Evolutionary conservation across 352 stramenopile species (phyloP).

Genomic region (Globisporangium cylindrosporum): DNA sequence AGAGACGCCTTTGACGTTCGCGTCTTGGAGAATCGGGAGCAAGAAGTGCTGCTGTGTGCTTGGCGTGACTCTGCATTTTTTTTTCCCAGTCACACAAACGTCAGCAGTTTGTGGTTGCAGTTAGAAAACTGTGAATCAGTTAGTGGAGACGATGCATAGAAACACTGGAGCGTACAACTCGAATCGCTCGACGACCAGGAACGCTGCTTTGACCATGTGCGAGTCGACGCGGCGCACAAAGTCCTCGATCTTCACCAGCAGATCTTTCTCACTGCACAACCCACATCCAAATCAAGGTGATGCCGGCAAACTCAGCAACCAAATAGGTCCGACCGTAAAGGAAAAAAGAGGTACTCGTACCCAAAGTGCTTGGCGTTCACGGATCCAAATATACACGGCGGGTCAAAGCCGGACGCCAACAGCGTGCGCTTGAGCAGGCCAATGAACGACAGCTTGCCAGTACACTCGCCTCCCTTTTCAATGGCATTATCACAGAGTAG

Average conservation of each 20-base stretch:
- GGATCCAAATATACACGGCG: slow-evolving; percentile 26
- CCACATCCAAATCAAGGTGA: neutral
- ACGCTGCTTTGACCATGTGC: slow-evolving; percentile 24
- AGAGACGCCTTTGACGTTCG: slow-evolving; percentile 58
- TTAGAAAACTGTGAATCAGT: neutral
- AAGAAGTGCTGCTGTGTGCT: slow-evolving; percentile 67
- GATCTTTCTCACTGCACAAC: slow-evolving; percentile 34
- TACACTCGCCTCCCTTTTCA: slow-evolving; percentile 39
- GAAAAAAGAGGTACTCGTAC: slow-evolving; percentile 24
- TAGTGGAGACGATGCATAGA: too few relatives aligned
- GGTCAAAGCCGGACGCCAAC: slow-evolving; percentile 16
- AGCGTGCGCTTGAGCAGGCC: slow-evolving; percentile 38
- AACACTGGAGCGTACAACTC: slow-evolving; percentile 33
- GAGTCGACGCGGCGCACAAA: slow-evolving; percentile 24
- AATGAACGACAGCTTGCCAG: slow-evolving; percentile 52
- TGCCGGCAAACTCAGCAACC: neutral
- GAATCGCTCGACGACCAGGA: slow-evolving; percentile 58
- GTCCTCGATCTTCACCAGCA: slow-evolving; percentile 38
- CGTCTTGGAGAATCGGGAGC: slow-evolving; percentile 36
- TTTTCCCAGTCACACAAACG: neutral
- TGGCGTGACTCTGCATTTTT: slow-evolving; percentile 37
- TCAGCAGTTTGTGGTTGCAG: neutral
- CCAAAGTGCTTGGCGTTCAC: slow-evolving; percentile 38
- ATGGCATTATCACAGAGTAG: neutral
- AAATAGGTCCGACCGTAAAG: neutral